Evolutionary conservation across 495 filamentous ascomycete genomes (phyloP), one percentile per base, ranked within the genome.

Genomic region (Talaromyces nanjingensis): DNA sequence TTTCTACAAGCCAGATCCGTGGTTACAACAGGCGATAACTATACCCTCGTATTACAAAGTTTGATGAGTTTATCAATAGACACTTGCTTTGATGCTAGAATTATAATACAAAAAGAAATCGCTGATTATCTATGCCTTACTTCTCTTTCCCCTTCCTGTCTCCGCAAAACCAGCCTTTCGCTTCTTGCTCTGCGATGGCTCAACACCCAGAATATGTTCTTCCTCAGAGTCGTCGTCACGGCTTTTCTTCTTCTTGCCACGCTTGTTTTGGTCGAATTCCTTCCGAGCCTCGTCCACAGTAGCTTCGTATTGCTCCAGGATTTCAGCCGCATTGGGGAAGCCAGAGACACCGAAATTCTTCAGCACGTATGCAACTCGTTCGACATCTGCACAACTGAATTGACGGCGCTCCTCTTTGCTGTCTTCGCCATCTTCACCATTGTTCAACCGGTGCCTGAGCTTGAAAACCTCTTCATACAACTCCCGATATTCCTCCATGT

Each of bases 341-440:
- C 68, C 74, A 6, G 74, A 76, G 7, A 70, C 39, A 12, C 62
- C 72, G 58, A 77, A 59, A 69, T 77, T 70, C 47, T 72, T 67
- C 12, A 81, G 29, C 61, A 89, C 87, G 68, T 84, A 90, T 8
- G 87, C 89, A 27, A 86, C 87, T 53, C 83, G 86, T 69, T 92
- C 89, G 20, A 91, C 70, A 53, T 90, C 84, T 20, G 78, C 71
- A 14, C 84, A 84, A 4, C 73, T 79, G 6, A 89, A 77, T 37
- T 73, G 24, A 27, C 63, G 31, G 9, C 31, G 31, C 8, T 52
- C 34, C 20, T 29, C 4, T 24, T 20, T 29, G 55, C 55, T n/a
- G 29, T 29, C 55, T 14, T 58, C 54, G n/a, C 47, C 56, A 6
- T 24, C 63, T 16, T 22, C 12, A 9, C 5, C 63, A 20, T 37